These are phyloP conservation scores for Fusarium staphyleae DNA, from an alignment of 2,329 filamentous ascomycete genomes.

Conservation along the genomic window DNA sequence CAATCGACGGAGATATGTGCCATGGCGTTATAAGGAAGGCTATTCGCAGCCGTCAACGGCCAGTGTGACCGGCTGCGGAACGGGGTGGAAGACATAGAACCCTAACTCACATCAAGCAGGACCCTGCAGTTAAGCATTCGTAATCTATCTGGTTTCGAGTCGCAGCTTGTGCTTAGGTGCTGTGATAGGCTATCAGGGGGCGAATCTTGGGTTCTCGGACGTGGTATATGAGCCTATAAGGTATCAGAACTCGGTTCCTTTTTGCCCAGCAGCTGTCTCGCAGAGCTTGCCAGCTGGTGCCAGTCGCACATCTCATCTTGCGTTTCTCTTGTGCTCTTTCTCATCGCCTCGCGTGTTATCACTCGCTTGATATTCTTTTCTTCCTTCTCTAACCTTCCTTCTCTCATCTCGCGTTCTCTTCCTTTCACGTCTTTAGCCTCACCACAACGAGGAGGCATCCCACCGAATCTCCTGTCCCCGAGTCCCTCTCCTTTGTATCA, in stretches of 20 bases:
- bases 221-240: conserved; percentile 18
- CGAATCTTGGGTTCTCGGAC: not conserved
- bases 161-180: conserved; percentile 26
- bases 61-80: conserved; percentile 9
- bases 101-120: not conserved
- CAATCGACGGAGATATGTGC: conserved; percentile 5
- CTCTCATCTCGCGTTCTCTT: conserved; percentile 4
- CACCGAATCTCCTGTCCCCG: not conserved
- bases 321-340: conserved; percentile 19
- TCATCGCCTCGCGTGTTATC: conserved; percentile 10
- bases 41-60: conserved; percentile 9
- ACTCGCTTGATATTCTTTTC: conserved; percentile 4
- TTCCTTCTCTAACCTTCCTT: conserved; percentile 6
- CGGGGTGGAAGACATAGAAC: conserved; percentile 3
- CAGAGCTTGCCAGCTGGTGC: conserved; percentile 29
- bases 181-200: conserved; percentile 28
- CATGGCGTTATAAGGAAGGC: conserved; percentile 1
- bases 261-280: conserved; percentile 25
- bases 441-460: conserved; percentile 11
- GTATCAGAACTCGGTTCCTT: conserved; percentile 13
- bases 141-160: conserved; percentile 22
- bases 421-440: conserved; percentile 5
- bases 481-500: conserved; percentile 19
- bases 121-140: conserved; percentile 4
- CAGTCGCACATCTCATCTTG: conserved; percentile 27